These are phyloP conservation scores for Umbelopsis sp. DNA, from an alignment of 371 early-diverging fungal species.

Conservation along the genomic window DNA sequence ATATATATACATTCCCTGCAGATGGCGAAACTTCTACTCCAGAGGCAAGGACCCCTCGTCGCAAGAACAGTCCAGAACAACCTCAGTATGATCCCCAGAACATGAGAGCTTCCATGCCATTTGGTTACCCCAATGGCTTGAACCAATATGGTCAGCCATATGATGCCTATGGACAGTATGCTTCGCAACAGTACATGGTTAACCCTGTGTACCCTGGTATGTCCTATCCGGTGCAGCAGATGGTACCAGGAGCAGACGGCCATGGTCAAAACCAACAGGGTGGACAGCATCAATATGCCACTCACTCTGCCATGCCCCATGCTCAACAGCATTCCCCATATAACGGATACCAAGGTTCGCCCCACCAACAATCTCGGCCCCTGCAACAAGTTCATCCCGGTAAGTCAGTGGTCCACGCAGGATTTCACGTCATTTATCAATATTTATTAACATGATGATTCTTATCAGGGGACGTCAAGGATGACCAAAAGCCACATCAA, in stretches of 20 bases:
- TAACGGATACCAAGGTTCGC: conserved; percentile 11
- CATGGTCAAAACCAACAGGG: conserved; percentile 19
- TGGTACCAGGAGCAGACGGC: conserved; percentile 28
- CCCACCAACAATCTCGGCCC: conserved; percentile 3
- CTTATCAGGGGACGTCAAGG: conserved; percentile 19
- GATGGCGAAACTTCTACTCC: conserved; percentile 6
- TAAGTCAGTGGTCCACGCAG: not conserved
- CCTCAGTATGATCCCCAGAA: conserved; percentile 14
- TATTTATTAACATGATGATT: no score
- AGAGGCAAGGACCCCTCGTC: conserved; percentile 10
- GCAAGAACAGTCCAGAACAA: conserved; percentile 7
- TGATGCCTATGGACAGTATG: conserved; percentile 42
- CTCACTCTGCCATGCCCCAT: conserved; percentile 6
- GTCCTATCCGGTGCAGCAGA: conserved; percentile 32
- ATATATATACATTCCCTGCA: not conserved
- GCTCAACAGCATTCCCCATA: conserved; percentile 17
- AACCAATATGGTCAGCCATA: conserved; percentile 54
- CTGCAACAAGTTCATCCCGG: conserved; percentile 3
- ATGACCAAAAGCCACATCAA: conserved; percentile 29
- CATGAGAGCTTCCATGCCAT: conserved; percentile 32
- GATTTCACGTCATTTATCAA: no score
- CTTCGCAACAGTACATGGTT: conserved; percentile 36
- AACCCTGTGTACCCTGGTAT: conserved; percentile 43
- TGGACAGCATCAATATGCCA: conserved; percentile 23
- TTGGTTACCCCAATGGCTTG: conserved; percentile 47